Evolutionary conservation across 306 rosid species (phyloP), one percentile per base, ranked within the genome.

Genomic region (Fagus crenata): DNA sequence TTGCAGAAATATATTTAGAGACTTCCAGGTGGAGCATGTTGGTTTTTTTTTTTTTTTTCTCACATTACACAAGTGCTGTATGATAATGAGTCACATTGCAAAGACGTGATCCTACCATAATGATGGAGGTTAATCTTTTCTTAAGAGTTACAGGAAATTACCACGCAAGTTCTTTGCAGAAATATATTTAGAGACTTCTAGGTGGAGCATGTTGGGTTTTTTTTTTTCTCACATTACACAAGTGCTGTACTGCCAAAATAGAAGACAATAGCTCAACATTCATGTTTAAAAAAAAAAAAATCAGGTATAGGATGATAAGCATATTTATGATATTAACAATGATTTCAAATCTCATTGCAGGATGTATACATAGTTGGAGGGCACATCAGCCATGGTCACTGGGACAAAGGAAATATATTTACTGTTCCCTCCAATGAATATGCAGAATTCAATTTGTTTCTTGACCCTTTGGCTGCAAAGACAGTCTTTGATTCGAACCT

Each of bases 361-460:
- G 89, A 91, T 54, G 89, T 90, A 35, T 95, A 86, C 77, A 77
- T 95, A 36, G 85, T 90, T 53, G 99, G 99, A 67, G 99, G 99
- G 46, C 99, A 90, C 70, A 77, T 90, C 40, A 88, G 85, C 72
- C 33, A 11, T 36, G 78, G 63, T 58, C 61, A 8, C 0, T 17
- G 7, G 59, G 97, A 95, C 83, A 86, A 82, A 83, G 99, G 97
- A 65, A 90, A 95, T 75, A 63, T 92, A 31, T 95, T 92, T 74
- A 76, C 97, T 11, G 75, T 88, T 77, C 91, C 97, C 53, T 90
- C 96, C 18, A 90, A 90, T 67, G 28, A 74, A 72, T 88, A 89
- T 84, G 97, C 96, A 71, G 99, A 95, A 79, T 88, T 92, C 89
- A 92, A 95, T 40, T 88, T 95, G 92, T 92, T 89, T 67, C 84